Evolutionary conservation across 2,329 filamentous ascomycete genomes (phyloP).

Genomic region (Colletotrichum lini): DNA sequence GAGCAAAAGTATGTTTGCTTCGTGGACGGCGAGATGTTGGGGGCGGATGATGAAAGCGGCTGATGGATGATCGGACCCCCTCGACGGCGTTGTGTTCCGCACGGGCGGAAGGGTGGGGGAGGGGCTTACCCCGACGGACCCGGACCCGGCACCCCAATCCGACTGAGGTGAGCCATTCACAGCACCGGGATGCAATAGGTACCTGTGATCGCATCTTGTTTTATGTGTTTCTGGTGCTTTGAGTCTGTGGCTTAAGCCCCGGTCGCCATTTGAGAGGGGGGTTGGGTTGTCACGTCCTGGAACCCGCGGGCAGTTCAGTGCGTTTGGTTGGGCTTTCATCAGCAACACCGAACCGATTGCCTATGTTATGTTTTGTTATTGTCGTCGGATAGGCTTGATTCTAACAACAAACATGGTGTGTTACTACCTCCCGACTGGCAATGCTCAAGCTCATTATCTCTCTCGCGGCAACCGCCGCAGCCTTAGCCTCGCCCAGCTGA

Average conservation of each 20-base stretch:
- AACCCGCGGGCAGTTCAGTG: background rate
- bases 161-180: background rate
- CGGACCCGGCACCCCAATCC: background rate
- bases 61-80: slow-evolving; percentile 22
- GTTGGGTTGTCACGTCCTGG: no score
- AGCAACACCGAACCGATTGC: background rate
- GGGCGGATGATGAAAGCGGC: slow-evolving; percentile 12
- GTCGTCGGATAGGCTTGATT: no score
- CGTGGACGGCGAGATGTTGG: background rate
- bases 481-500: background rate
- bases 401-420: no score
- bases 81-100: slow-evolving; percentile 23
- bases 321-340: background rate
- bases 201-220: no score
- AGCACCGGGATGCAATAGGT: background rate
- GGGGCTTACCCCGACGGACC: slow-evolving; percentile 29
- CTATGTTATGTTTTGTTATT: background rate
- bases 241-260: no score
- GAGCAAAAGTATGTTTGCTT: background rate
- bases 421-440: background rate
- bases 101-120: slow-evolving; percentile 38
- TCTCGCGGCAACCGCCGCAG: background rate
- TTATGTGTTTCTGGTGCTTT: no score
- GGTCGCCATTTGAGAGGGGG: no score
- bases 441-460: background rate